Base-by-base conservation (phyloP, 2,329 filamentous ascomycete species). In the Curvularia verruculosa region DNA sequence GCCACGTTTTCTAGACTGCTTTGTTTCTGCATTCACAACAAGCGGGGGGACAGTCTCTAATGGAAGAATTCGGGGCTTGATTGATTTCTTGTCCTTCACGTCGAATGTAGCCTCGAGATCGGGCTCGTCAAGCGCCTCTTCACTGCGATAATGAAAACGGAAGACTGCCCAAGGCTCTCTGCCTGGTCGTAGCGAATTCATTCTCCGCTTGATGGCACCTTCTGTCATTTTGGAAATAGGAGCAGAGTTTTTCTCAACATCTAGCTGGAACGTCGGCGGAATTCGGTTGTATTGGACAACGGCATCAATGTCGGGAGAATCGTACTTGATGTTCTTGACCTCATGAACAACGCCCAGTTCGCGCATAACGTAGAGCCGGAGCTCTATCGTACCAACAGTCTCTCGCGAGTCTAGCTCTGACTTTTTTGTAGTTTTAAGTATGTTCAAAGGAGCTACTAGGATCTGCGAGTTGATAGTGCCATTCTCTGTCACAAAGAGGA, bases 381-480 rank as follows among this genome's bases (percentile, higher is more conserved):
- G n/a, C 45, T 77, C 74, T 4, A 77, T 64, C 0, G 66, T 72
- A 2, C 74, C 74, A 7, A 75, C 58, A 0, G 56, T 68, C 41
- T 70, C 66, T 1, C 18, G 29, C 0, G 13, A 51, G 29, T 31
- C 29, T 31, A 31, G 13, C 4, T 66, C 54, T 6, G 54, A 53
- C 47, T 61, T 56, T 1, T 54, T 52, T 5, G 50, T 34, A 0
- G 12, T 52, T 5, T 47, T 34, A 1, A 10, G 23, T 1, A 57
- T 13, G 6, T 40, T 45, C 28, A 89, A 90, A 28, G 93, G 92
- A 1, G 90, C 91, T 2, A 98, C 94, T 74, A 96, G 95, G 68
- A 99, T 86, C 5, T 89, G 92, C 0, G 95, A 98, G 59, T 95
- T 95, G 64, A 98, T 96, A 60, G 96, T 52, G 0, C 54, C 59